Conservation (phyloP, 139 green algal genomes). For the Coelastrella sp. region DNA sequence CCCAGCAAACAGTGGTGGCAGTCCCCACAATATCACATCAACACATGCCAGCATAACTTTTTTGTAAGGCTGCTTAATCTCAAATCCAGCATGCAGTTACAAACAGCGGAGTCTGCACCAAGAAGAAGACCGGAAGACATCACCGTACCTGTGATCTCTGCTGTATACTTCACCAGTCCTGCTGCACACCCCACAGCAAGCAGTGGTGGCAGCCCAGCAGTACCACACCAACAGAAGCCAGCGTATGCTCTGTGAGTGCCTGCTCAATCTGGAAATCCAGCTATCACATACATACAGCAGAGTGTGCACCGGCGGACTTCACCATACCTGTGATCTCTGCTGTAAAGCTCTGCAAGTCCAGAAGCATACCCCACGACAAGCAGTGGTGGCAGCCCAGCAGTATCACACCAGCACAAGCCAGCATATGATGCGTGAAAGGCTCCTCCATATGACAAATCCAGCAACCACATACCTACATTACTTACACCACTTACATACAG, state of each 20-base stretch:
- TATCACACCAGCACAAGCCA: conserved; percentile 58
- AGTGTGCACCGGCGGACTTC: too few relatives aligned
- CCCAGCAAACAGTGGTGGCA: conserved; percentile 49
- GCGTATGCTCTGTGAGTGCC: too few relatives aligned
- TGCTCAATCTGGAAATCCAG: too few relatives aligned
- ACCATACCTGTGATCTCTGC: conserved; percentile 36
- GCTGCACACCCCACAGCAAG: conserved; percentile 48
- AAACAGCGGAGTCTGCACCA: too few relatives aligned
- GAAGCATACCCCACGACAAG: conserved; percentile 48
- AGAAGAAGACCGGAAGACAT: too few relatives aligned
- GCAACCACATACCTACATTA: too few relatives aligned
- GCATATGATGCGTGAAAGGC: too few relatives aligned
- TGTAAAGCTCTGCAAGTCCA: conserved; percentile 46
- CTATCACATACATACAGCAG: too few relatives aligned
- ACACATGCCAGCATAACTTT: conserved; percentile 49
- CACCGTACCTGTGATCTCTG: conserved; percentile 46
- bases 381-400: conserved; percentile 41
- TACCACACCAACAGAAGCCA: conserved; percentile 59
- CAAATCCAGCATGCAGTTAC: too few relatives aligned
- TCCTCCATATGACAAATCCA: too few relatives aligned
- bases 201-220: conserved; percentile 41
- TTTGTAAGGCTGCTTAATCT: too few relatives aligned
- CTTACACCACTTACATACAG: too few relatives aligned
- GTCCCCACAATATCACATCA: conserved; percentile 54
- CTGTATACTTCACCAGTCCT: conserved; percentile 46